Base-by-base conservation (phyloP, 345 rosid genomes). In the Pugionium dolabratum region DNA sequence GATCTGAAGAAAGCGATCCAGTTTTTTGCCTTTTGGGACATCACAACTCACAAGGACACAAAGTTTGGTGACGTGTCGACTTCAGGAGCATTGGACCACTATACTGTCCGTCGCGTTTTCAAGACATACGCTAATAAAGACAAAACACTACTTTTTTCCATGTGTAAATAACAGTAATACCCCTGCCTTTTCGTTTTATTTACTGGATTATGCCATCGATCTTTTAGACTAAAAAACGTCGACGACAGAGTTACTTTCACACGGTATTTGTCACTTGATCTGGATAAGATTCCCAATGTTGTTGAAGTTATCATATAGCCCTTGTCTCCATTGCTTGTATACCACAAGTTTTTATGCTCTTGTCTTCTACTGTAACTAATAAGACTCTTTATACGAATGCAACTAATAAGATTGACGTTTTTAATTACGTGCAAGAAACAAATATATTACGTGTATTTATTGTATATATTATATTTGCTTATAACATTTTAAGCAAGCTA, bases 121-220 rank as follows among this genome's bases (percentile, higher is more conserved):
- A 44, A 56, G 29, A 51, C 66, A 41, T 65, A 71, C 57, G 62
- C 64, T 74, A 35, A 69, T 68, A 65, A 69, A 5, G 86, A 76
- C 95, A 75, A 87, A 86, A 74, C 65, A 37, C 5, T 30, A 69
- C 91, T 85, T 90, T 84, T 71, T 52, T 40, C 4, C 32, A 4
- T 0, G 0, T 0, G 0, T 34, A 9, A 58, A 59, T 66, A 37
- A 25, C 70, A 2, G 0, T 11, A 57, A 4, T 66, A 59, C 72
- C 82, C 74, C 30, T 59, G 0, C 0, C 2, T 10, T 9, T 11
- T 34, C 5, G n/a, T 36, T 2, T n/a, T 59, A 67, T 44, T 59
- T 59, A 40, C 75, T 7, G 6, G 10, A 26, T 1, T 27, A 26
- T 60, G 73, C 68, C 72, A 73, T 73, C 46, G 11, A 5, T 9